phyloP scores from a whole-genome alignment of 2,329 filamentous ascomycete genomes.

The Colletotrichum chrysophilum region DNA sequence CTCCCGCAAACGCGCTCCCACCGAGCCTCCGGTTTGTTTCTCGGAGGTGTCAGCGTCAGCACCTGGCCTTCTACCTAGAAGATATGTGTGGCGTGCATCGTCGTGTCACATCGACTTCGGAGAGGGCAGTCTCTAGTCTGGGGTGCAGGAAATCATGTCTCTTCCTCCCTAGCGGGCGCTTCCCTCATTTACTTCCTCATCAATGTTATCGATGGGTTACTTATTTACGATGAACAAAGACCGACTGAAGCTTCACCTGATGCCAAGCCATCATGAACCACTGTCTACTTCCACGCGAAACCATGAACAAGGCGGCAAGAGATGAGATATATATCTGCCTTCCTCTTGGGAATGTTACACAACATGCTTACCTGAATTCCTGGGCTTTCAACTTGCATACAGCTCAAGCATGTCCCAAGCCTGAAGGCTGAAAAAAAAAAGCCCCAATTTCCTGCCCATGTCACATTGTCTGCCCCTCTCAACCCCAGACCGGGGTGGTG shows the following conservation, averaged over 20 bases:
- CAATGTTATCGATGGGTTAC: not conserved
- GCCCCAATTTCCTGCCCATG: conserved; percentile 19
- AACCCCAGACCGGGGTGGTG: conserved; percentile 15
- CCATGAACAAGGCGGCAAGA: not conserved
- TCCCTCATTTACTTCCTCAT: not conserved
- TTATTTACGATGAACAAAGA: not conserved
- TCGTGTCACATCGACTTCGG: not conserved
- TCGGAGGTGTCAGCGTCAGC: not conserved
- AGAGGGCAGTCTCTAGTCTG: not conserved
- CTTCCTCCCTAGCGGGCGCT: not conserved
- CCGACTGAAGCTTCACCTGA: not conserved
- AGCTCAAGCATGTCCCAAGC: not conserved
- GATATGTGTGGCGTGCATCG: not conserved
- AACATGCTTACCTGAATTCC: not conserved
- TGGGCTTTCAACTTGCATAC: not conserved
- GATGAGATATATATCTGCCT: not conserved
- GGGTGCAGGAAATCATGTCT: conserved; percentile 4
- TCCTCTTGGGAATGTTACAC: not conserved
- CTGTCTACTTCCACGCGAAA: not conserved
- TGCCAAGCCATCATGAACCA: not conserved
- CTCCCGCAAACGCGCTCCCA: not conserved
- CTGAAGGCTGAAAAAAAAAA: conserved; percentile 16
- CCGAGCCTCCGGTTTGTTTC: not conserved
- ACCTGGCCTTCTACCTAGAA: not conserved
- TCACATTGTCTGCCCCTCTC: conserved; percentile 5